These are phyloP conservation scores for Colletotrichum sp. DNA, from an alignment of 2,329 filamentous ascomycete species.

Conservation along the genomic window DNA sequence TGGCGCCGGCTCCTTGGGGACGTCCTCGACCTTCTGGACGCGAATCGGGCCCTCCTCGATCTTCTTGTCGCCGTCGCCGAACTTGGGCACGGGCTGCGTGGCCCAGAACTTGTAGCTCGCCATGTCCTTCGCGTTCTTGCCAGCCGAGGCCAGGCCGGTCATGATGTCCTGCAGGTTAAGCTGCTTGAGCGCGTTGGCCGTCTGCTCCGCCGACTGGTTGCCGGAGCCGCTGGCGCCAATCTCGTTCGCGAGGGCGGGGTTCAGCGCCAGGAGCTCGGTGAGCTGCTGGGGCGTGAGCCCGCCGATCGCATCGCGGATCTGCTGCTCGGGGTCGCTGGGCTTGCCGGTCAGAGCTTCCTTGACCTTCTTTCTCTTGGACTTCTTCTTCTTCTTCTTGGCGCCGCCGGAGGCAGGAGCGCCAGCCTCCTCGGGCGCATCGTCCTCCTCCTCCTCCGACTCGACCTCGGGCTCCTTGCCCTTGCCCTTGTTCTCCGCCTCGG, in stretches of 20 bases:
- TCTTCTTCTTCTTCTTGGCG: slow-evolving; percentile 63
- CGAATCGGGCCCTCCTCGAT: slow-evolving; percentile 84
- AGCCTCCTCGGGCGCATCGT: slow-evolving; percentile 42
- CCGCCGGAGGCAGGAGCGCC: slow-evolving; percentile 36
- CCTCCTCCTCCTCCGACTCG: slow-evolving; percentile 53
- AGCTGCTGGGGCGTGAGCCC: slow-evolving; percentile 62
- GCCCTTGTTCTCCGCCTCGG: slow-evolving; percentile 37
- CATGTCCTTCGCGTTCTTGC: slow-evolving; percentile 96
- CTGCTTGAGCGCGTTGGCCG: slow-evolving; percentile 61
- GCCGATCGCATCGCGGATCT: slow-evolving; percentile 56
- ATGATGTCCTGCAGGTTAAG: slow-evolving; percentile 74
- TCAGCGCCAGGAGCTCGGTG: slow-evolving; percentile 71
- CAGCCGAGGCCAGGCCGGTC: slow-evolving; percentile 75
- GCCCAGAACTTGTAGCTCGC: slow-evolving; percentile 98
- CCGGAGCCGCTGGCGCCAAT: slow-evolving; percentile 39
- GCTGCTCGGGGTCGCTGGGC: slow-evolving; percentile 38
- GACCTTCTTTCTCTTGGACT: slow-evolving; percentile 68
- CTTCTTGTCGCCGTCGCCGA: slow-evolving; percentile 63
- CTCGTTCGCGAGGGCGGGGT: slow-evolving; percentile 74
- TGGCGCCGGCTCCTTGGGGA: slow-evolving; percentile 77
- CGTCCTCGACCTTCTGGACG: slow-evolving; percentile 76
- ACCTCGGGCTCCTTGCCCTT: slow-evolving; percentile 51
- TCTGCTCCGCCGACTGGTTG: slow-evolving; percentile 42
- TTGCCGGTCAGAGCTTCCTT: slow-evolving; percentile 48
- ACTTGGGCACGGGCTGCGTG: slow-evolving; percentile 92